These are phyloP conservation scores for Tetracentron sinense DNA, from an alignment of 164 flowering plant species.

Conservation along the genomic window DNA sequence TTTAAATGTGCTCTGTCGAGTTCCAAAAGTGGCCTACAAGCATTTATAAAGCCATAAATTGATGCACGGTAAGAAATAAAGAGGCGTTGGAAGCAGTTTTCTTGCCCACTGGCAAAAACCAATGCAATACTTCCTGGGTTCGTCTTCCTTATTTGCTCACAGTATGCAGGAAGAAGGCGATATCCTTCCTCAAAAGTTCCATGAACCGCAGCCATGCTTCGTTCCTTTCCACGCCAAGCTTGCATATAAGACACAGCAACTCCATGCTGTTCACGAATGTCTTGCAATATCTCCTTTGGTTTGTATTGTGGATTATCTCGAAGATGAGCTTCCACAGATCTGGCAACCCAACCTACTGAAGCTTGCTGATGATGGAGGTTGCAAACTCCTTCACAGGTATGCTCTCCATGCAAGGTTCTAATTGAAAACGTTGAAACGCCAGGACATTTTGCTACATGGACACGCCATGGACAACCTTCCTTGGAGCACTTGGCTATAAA, in stretches of 20 bases:
- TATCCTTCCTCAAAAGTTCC: slow-evolving; percentile 65
- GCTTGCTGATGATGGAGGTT: slow-evolving; percentile 96
- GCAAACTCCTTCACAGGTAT: slow-evolving; percentile 93
- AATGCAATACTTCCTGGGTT: slow-evolving; percentile 74
- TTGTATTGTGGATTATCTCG: slow-evolving; percentile 91
- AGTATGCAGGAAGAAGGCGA: slow-evolving; percentile 54
- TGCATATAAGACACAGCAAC: slow-evolving; percentile 98
- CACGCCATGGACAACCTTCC: slow-evolving; percentile 99
- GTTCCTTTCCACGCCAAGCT: slow-evolving; percentile 99
- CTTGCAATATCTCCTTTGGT: slow-evolving; percentile 90
- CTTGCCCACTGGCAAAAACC: slow-evolving; percentile 78
- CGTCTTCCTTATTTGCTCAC: slow-evolving; percentile 53
- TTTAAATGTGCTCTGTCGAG: slow-evolving; percentile 82
- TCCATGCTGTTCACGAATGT: slow-evolving; percentile 88
- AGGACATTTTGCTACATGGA: slow-evolving; percentile 88
- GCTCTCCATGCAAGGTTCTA: slow-evolving; percentile 80
- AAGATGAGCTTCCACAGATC: slow-evolving; percentile 85
- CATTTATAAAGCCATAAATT: slow-evolving; percentile 86
- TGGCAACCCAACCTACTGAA: slow-evolving; percentile 98
- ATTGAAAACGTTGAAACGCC: slow-evolving; percentile 82
- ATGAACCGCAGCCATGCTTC: slow-evolving; percentile 96
- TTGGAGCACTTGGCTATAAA: slow-evolving; percentile 93
- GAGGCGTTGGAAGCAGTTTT: slow-evolving; percentile 83
- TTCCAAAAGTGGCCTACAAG: slow-evolving; percentile 91
- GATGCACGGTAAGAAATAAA: slow-evolving; percentile 85